Evolutionary conservation across 805 yeast genomes (phyloP), one percentile per base, ranked within the genome.

Genomic region (Metschnikowia corniflorae): DNA sequence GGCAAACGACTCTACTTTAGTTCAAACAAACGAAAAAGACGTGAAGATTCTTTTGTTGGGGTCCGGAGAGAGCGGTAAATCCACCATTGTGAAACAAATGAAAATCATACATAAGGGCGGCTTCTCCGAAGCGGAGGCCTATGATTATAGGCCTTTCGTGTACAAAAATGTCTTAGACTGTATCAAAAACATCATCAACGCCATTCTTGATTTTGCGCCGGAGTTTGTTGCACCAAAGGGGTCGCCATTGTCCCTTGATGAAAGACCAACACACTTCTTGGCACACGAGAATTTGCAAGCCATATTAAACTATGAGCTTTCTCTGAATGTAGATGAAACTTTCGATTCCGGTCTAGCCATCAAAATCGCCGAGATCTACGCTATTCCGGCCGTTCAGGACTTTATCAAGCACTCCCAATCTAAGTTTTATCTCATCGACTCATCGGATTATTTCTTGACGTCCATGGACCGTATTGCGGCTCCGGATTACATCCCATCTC

Each of bases 11-110:
- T 29, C 33, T 36, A 37, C 37, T 15, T 33, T 36, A 15, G 35
- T 31, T n/a, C 39, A 37, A 22, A 41, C 45, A 3, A 43, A 37
- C 19, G 55, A 47, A 17, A 56, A 71, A 43, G 85, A 78, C 40
- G 78, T 80, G 36, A 88, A 88, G 57, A 80, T 89, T 31, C 66
- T 89, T 24, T 67, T 89, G 22, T 61, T 84, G 32, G 93, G 98
- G 5, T 84, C 96, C 0, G 98, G 97, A 12, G 94, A 84, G 54
- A 71, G 81, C 43, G 94, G 94, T 4, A 85, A 84, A 54, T 80
- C 88, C 6, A 84, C 94, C 13, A 78, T 84, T 35, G 75, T 85
- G 35, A 85, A 83, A 57, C 94, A 84, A 58, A 85, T 85, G 78
- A 83, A 82, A 54, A 82, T 82, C 40, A 65, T 82, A 33, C 86